Evolutionary conservation across 2,329 filamentous ascomycete species (phyloP), one percentile per base, ranked within the genome.

Genomic region (Claviceps africana): DNA sequence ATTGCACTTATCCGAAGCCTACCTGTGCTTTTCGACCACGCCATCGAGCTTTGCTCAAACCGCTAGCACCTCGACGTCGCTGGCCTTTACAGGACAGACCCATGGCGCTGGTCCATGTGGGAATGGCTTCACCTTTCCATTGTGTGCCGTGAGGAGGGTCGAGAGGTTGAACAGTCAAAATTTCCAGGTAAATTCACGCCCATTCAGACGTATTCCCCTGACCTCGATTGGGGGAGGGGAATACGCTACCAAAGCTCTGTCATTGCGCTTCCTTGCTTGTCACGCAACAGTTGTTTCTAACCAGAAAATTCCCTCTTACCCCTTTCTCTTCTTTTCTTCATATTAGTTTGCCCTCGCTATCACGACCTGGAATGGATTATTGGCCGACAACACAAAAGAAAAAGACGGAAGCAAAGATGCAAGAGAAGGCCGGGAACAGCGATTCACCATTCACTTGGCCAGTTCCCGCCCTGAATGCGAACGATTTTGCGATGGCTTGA

Each of bases 1-100:
- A 68, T 79, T 98, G 50, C 91, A 98, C 66, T 74, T 98, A 57
- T 96, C 89, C 67, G 91, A 98, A 71, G 81, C 86, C 60, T 98
- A 86, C 70, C 82, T 98, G 60, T 97, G 90, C 75, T 98, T 98
- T 73, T 96, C 90, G 0, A 96, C 93, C 8, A 88, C 93, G 50
- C 83, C 88, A 17, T 86, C 88, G 10, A 94, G 88, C 71, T 96
- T 96, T 68, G 68, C 87, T 43, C 83, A 82, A 56, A 83, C 85
- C 0, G 85, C 91, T 17, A 95, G 83, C 66, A 81, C 85, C 21
- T 83, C 81, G 56, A 83, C 85, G 0, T 90, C 89, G 21, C 88
- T 85, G 47, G 81, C 82, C 53, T 97, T 94, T 70, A 94, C 88
- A 4, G 93, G 90, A 17, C 88, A 95, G 66, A 96, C 91, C 30